Conservation (phyloP, 2,329 filamentous ascomycete species). For the Clarireedia paspali region DNA sequence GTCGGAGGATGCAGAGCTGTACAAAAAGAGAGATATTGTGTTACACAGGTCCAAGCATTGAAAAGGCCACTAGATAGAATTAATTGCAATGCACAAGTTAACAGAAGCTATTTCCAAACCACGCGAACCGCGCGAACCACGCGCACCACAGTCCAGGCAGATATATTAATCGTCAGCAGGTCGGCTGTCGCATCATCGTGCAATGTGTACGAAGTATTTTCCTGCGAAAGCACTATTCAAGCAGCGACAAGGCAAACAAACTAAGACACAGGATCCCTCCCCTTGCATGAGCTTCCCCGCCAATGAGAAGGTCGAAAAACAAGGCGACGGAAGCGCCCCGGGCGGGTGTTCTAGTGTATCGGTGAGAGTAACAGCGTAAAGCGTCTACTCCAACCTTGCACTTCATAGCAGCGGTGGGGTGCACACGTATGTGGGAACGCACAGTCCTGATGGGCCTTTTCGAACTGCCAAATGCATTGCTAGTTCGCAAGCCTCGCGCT, state of each 20-base stretch:
- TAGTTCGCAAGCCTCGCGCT: neutral
- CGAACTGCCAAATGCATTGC: neutral
- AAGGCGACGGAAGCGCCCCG: neutral
- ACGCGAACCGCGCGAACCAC: too few relatives aligned
- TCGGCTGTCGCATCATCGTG: neutral
- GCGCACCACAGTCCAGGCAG: neutral
- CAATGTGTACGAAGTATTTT: neutral
- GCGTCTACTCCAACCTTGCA: neutral
- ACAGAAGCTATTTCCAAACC: too few relatives aligned
- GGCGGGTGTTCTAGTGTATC: neutral
- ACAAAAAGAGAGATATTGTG: neutral
- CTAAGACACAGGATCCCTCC: neutral
- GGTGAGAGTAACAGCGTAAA: neutral
- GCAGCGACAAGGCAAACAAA: conserved; percentile 1
- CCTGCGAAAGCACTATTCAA: neutral
- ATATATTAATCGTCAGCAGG: neutral
- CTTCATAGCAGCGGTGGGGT: neutral
- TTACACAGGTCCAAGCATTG: neutral
- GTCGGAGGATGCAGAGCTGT: neutral
- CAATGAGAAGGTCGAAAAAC: neutral
- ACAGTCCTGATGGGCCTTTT: too few relatives aligned
- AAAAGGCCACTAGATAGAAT: too few relatives aligned
- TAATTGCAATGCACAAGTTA: too few relatives aligned
- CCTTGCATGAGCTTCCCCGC: neutral
- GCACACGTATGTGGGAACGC: neutral